Evolutionary conservation across 305 asterid genomes (phyloP).

Genomic region (Stenogyne calaminthoides): DNA sequence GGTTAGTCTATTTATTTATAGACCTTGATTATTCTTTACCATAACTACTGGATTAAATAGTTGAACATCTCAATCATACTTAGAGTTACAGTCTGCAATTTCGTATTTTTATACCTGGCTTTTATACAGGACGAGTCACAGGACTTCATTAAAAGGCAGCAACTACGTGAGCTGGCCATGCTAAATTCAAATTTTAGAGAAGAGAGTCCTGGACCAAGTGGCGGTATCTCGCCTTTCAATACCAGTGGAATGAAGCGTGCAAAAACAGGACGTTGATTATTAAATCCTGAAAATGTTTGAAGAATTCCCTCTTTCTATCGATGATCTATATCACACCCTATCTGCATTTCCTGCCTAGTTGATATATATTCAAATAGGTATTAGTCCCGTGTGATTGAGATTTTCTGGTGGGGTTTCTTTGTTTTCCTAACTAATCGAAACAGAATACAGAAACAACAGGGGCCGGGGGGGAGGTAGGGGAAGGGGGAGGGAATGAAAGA

Average conservation of each 20-base stretch:
- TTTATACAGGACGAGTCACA: slow-evolving; percentile 86
- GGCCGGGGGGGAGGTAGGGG: slow-evolving; percentile 6
- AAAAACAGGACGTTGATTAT: slow-evolving; percentile 75
- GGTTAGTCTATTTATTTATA: too few species aligned
- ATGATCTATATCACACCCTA: slow-evolving; percentile 27
- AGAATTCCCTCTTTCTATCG: slow-evolving; percentile 27
- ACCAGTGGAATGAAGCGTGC: slow-evolving; percentile 96
- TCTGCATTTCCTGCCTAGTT: slow-evolving; percentile 30
- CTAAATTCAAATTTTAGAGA: slow-evolving; percentile 79
- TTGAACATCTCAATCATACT: slow-evolving; percentile 1
- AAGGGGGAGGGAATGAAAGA: background rate
- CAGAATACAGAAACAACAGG: slow-evolving; percentile 30
- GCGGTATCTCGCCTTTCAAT: slow-evolving; percentile 91
- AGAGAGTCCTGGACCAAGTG: slow-evolving; percentile 93
- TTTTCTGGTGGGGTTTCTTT: slow-evolving; percentile 37
- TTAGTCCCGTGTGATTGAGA: slow-evolving; percentile 30
- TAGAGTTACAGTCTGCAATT: background rate
- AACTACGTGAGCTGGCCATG: slow-evolving; percentile 91
- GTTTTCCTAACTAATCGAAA: slow-evolving; percentile 28
- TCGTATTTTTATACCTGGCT: slow-evolving; percentile 1
- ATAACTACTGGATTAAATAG: background rate
- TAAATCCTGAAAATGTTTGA: slow-evolving; percentile 22
- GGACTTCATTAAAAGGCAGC: slow-evolving; percentile 91
- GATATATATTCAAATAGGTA: slow-evolving; percentile 31
- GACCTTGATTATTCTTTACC: background rate